A percentile compares a stretch with the other conserved stretches of the same genome.
These are phyloP conservation scores for Acanthamoeba castellanii DNA, from an alignment of 208 protist species.

Conservation along the genomic window DNA sequence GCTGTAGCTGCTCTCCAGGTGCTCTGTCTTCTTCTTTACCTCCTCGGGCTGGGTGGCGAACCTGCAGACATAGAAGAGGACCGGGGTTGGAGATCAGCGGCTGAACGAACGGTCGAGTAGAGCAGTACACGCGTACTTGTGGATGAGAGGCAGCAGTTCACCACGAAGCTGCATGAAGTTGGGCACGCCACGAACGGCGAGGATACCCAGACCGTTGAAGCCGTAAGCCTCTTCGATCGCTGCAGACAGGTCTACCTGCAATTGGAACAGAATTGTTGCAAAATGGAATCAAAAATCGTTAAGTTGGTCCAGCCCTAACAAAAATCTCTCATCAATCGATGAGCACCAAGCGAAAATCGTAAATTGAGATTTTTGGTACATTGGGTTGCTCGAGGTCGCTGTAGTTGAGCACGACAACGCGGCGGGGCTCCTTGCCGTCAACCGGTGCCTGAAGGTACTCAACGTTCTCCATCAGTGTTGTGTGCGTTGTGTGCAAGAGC, in stretches of 20 bases:
- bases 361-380: background rate
- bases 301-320: background rate
- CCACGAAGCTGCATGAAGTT: constrained; percentile 65
- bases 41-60: constrained; percentile 80
- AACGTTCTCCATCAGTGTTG: constrained; percentile 6
- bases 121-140: background rate
- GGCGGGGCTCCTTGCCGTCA: background rate
- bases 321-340: background rate
- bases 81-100: background rate
- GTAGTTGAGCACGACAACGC: constrained; percentile 62
- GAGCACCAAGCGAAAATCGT: background rate
- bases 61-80: background rate
- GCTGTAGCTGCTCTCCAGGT: constrained; percentile 76
- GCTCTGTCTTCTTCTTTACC: constrained; percentile 81
- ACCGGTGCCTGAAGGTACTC: constrained; percentile 15
- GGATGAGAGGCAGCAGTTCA: constrained; percentile 75
- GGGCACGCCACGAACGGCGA: constrained; percentile 79
- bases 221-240: constrained; percentile 81
- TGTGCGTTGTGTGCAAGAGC: background rate
- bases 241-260: constrained; percentile 57
- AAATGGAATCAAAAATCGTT: background rate
- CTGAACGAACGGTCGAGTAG: background rate
- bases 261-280: background rate
- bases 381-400: background rate
- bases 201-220: constrained; percentile 78